A percentile compares a stretch with the other conserved stretches of the same genome.
Conservation (phyloP, 805 yeast genomes). For the Candida tallmaniae region DNA sequence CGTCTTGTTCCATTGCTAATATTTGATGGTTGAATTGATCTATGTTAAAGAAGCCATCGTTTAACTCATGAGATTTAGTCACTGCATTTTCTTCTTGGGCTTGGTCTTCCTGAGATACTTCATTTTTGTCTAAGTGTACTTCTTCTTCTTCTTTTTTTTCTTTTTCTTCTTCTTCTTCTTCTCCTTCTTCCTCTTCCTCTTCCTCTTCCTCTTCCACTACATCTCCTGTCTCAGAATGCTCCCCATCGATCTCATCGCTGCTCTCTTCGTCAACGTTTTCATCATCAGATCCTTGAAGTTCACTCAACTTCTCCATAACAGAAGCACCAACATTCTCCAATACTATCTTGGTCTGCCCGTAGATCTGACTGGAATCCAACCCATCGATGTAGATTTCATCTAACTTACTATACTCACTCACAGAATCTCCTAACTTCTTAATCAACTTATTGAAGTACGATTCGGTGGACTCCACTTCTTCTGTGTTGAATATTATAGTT, state of each 20-base stretch:
- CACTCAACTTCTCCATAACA: conserved; percentile 54
- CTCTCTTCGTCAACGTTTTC: conserved; percentile 17
- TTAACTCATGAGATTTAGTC: conserved; percentile 34
- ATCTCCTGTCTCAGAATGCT: conserved; percentile 17
- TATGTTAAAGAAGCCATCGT: conserved; percentile 80
- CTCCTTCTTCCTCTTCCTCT: conserved; percentile 2
- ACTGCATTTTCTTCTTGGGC: conserved; percentile 10
- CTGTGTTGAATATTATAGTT: conserved; percentile 9
- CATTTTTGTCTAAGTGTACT: conserved; percentile 15
- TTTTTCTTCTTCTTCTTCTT: conserved; percentile 7
- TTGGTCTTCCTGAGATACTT: conserved; percentile 16
- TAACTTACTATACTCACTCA: conserved; percentile 53
- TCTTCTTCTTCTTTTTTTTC: conserved; percentile 20
- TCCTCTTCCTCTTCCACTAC: conserved; percentile 14
- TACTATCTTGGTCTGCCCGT: conserved; percentile 88
- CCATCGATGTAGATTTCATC: conserved; percentile 85
- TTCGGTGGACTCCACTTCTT: conserved; percentile 4
- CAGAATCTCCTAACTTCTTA: conserved; percentile 55
- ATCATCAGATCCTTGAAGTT: conserved; percentile 33
- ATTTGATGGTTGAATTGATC: conserved; percentile 79
- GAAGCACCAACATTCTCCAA: conserved; percentile 72
- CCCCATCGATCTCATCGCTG: conserved; percentile 16
- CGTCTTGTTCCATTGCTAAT: conserved; percentile 43
- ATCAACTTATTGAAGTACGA: conserved; percentile 27
- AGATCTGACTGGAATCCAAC: conserved; percentile 83